These are phyloP conservation scores for Suhomyces taliae DNA, from an alignment of 1,139 yeast species.

Conservation along the genomic window DNA sequence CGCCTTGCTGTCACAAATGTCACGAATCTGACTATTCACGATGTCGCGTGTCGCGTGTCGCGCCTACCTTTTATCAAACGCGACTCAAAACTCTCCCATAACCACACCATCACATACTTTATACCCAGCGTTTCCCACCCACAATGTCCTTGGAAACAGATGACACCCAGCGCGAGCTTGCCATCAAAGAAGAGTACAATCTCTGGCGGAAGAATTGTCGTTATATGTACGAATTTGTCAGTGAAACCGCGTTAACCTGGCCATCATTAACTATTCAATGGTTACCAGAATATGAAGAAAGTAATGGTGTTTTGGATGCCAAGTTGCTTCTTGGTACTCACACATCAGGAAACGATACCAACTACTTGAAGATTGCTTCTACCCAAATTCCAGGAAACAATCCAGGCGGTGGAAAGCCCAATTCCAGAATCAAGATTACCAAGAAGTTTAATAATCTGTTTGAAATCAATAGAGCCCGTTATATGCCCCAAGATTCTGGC, in stretches of 20 bases:
- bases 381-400: conserved; percentile 59
- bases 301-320: conserved; percentile 40
- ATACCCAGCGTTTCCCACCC: conserved; percentile 38
- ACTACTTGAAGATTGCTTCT: conserved; percentile 74
- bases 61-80: not conserved
- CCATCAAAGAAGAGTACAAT: conserved; percentile 68
- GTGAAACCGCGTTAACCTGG: conserved; percentile 78
- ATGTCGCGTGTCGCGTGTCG: not conserved
- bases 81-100: not conserved
- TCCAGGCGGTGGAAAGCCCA: conserved; percentile 28
- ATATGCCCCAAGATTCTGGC: conserved; percentile 70
- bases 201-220: conserved; percentile 80
- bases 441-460: conserved; percentile 53
- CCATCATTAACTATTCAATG: conserved; percentile 79
- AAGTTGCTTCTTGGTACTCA: conserved; percentile 77
- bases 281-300: conserved; percentile 51
- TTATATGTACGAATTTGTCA: conserved; percentile 76
- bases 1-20: not conserved
- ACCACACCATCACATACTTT: not conserved
- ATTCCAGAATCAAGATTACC: conserved; percentile 58
- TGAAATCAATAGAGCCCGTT: conserved; percentile 83
- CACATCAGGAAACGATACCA: conserved; percentile 76
- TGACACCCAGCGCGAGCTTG: conserved; percentile 33
- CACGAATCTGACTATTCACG: too few species aligned
- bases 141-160: conserved; percentile 11